A percentile compares a stretch with the other conserved stretches of the same genome.
Evolutionary conservation across 805 yeast species (phyloP).

Genomic region (Wickerhamiella parazyma): DNA sequence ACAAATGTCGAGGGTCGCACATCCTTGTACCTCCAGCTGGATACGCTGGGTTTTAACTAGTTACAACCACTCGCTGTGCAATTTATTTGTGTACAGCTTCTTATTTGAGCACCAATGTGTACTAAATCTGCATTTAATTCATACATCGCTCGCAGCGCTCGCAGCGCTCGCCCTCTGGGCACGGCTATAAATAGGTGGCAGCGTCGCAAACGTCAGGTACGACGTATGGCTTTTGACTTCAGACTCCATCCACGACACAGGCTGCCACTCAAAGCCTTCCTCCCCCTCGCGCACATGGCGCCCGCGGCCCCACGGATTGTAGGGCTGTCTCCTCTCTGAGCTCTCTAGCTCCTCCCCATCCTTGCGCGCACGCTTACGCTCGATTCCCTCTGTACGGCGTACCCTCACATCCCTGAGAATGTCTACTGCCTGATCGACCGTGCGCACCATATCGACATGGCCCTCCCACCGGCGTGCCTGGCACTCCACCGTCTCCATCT

Average conservation of each 20-base stretch:
- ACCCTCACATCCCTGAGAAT: conserved; percentile 67
- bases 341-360: conserved; percentile 17
- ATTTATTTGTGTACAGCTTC: too few species aligned
- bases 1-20: too few species aligned
- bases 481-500: conserved; percentile 84
- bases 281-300: conserved; percentile 80
- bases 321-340: conserved; percentile 22
- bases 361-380: conserved; percentile 20
- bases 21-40: too few species aligned
- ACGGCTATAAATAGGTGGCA: conserved; percentile 23
- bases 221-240: conserved; percentile 92
- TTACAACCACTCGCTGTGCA: too few species aligned
- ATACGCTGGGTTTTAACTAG: too few species aligned
- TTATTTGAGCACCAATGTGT: too few species aligned
- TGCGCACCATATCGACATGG: conserved; percentile 73
- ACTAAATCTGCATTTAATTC: too few species aligned
- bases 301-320: conserved; percentile 91
- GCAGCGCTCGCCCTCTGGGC: not conserved
- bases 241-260: conserved; percentile 69
- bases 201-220: conserved; percentile 75
- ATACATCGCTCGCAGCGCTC: too few species aligned
- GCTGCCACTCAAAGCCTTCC: conserved; percentile 58
- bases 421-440: conserved; percentile 63
- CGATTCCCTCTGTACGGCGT: conserved; percentile 42
- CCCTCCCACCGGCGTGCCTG: conserved; percentile 80